Evolutionary conservation across 345 rosid genomes (phyloP).

Genomic region (Citrus mangshanensis): DNA sequence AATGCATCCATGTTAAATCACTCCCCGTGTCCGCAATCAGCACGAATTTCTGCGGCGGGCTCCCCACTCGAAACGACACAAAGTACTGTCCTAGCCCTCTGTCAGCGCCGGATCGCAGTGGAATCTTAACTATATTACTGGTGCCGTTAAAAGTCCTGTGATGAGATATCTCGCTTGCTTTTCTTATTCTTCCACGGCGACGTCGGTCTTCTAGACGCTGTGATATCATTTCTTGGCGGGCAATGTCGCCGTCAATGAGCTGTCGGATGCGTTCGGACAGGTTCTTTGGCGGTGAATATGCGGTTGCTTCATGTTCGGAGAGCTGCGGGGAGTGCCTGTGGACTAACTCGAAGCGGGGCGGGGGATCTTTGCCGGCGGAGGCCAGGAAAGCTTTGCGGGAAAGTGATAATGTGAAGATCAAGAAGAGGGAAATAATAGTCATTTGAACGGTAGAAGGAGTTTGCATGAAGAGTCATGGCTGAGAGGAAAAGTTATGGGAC

Average conservation of each 20-base stretch:
- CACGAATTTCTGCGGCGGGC: constrained; percentile 26
- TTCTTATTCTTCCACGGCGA: background rate
- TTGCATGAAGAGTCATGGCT: no score
- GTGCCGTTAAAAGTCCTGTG: no score
- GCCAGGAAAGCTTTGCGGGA: background rate
- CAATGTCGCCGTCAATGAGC: constrained; percentile 10
- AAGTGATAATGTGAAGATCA: background rate
- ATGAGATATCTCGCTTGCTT: no score
- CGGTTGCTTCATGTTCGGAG: background rate
- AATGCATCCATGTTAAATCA: constrained; percentile 29
- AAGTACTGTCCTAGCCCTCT: constrained; percentile 21
- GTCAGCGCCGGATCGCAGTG: constrained; percentile 25
- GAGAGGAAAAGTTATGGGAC: no score
- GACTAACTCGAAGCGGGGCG: constrained; percentile 2
- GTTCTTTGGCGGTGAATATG: background rate
- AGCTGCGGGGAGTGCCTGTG: constrained; percentile 21
- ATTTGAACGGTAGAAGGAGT: no score
- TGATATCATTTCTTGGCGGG: constrained; percentile 5
- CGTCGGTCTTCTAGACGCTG: background rate
- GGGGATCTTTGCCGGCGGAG: background rate
- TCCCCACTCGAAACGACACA: constrained; percentile 29
- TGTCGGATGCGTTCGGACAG: constrained; percentile 3
- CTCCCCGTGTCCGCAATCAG: constrained; percentile 31
- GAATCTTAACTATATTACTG: background rate
- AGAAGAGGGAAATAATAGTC: no score